Conservation (phyloP, 345 rosid genomes). For the Litchi chinensis region DNA sequence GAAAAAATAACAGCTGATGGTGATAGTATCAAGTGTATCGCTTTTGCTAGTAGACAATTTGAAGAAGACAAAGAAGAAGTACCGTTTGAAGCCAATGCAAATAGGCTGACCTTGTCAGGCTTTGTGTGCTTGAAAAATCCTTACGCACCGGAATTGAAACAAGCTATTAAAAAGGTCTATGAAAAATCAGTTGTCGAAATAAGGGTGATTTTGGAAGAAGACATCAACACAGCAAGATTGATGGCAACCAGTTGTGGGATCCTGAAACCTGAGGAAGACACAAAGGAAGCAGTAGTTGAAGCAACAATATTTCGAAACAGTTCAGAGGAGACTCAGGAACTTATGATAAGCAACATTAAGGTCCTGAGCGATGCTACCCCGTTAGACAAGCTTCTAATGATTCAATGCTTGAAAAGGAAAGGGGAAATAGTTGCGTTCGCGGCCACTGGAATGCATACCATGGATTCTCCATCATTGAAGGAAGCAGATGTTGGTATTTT, state of each 20-base stretch:
- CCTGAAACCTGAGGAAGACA: background rate
- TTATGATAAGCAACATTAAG: background rate
- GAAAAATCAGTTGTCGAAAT: background rate
- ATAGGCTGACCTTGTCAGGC: background rate
- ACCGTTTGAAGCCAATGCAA: background rate
- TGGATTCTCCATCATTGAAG: constrained; percentile 13
- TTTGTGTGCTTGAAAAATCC: constrained; percentile 11
- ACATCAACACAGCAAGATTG: background rate
- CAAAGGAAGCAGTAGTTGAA: background rate
- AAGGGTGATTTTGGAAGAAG: background rate
- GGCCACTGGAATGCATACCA: background rate
- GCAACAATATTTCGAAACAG: background rate
- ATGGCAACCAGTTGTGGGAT: background rate
- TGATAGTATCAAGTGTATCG: background rate
- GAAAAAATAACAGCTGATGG: background rate
- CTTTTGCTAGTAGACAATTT: constrained; percentile 1
- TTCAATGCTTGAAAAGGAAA: constrained; percentile 7
- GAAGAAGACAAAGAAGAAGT: constrained; percentile 4
- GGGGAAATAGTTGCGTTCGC: background rate
- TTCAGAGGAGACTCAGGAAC: background rate
- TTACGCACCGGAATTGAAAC: background rate
- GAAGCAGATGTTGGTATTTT: constrained; percentile 8
- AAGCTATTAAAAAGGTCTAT: background rate
- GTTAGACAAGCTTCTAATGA: constrained; percentile 10
- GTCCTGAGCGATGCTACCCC: background rate